Evolutionary conservation across 257 asterid genomes (phyloP), one percentile per base, ranked within the genome.

Genomic region (Thymus quinquecostatus): DNA sequence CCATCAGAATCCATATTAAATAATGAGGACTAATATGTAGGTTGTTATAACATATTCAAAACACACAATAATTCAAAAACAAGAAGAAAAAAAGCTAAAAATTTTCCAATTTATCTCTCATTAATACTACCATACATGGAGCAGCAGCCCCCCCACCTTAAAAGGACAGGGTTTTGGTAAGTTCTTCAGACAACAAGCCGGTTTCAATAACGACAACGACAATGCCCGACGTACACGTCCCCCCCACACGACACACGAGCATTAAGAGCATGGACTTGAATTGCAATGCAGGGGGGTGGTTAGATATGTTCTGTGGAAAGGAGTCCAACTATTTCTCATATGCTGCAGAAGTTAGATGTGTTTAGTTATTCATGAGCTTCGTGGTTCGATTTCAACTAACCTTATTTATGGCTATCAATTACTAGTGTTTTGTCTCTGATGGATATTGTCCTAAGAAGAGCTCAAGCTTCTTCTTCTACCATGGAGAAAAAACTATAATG

Each of bases 1-100:
- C 77, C 80, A 77, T 77, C 72, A 65, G 62, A 70, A 64, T 60
- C 54, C 74, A 65, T 59, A 75, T 75, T 78, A 72, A 57, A 64
- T 74, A 58, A 64, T 74, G 70, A 28, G 5, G 9, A 53, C 45
- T 67, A 51, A 68, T 10, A 34, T 60, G 12, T 57, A 29, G 58
- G 59, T 56, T 44, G 12, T 44, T 38, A 40, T 2, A 21, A 21
- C 4, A 21, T 14, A 53, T 14, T 11, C 53, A 47, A n/a, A 13
- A n/a, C 38, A 34, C 38, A 38, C 7, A 38, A 38, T 38, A 38
- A 38, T 38, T 38, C 41, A 36, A 2, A 36, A 36, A 36, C 4
- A 36, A 36, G 6, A 38, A 38, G 3, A 34, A 47, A 48, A 0
- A 49, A 49, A 49, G 14, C 3, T 13, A 49, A 12, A 49, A 49